These are phyloP conservation scores for Leavenworthia alabamica DNA, from an alignment of 345 rosid genomes.

Conservation along the genomic window DNA sequence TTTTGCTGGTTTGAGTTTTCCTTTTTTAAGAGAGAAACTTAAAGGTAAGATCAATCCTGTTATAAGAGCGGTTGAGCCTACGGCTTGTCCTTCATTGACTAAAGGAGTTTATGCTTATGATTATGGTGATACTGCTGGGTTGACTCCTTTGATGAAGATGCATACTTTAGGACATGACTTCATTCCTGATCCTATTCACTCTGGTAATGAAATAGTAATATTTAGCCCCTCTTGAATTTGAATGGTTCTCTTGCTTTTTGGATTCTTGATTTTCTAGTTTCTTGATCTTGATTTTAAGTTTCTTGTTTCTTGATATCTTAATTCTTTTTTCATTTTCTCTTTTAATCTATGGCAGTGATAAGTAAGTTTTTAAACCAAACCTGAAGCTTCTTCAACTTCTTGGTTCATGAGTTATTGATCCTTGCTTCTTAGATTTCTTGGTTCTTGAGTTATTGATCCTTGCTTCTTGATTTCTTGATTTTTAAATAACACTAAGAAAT, in stretches of 20 bases:
- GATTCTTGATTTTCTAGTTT: not conserved
- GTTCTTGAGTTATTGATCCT: not conserved
- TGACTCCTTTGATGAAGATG: constrained; percentile 99
- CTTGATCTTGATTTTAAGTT: not conserved
- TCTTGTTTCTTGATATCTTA: not conserved
- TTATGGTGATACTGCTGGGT: constrained; percentile 77
- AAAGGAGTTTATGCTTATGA: constrained; percentile 89
- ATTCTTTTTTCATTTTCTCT: not conserved
- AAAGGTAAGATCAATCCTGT: constrained; percentile 71
- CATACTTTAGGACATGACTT: constrained; percentile 96
- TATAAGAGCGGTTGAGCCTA: constrained; percentile 77
- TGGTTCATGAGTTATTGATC: not conserved
- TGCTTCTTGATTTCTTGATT: not conserved
- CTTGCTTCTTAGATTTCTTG: not conserved
- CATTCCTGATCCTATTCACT: constrained; percentile 95
- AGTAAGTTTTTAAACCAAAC: not conserved
- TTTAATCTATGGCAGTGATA: not conserved
- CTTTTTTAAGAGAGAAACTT: constrained; percentile 86
- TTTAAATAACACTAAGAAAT: too few relatives aligned
- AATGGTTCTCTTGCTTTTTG: not conserved
- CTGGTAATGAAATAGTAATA: too few relatives aligned
- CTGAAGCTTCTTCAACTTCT: not conserved
- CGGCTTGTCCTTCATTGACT: constrained; percentile 86
- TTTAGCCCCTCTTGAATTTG: too few relatives aligned
- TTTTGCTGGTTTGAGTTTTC: constrained; percentile 88